A percentile compares a stretch with the other conserved stretches of the same genome.
phyloP scores from a whole-genome alignment of 2,329 filamentous ascomycete genomes.

The Macrophomina pseudophaseolina region DNA sequence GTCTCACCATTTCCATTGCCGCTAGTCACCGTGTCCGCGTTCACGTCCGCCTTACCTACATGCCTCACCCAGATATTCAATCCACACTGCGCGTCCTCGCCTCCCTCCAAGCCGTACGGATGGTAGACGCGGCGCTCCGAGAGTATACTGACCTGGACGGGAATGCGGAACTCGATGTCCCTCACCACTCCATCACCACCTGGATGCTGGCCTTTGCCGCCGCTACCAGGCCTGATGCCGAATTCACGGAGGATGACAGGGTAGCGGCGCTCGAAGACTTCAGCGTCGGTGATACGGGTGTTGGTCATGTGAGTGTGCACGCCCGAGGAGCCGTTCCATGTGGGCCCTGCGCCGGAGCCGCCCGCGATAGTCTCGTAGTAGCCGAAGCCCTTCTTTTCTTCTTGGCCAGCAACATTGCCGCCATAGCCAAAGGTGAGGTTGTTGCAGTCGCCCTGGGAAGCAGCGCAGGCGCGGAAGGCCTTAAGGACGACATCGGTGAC shows the following conservation, averaged over 20 bases:
- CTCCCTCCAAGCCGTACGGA: conserved; percentile 84
- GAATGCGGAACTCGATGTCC: conserved; percentile 81
- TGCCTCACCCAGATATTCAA: conserved; percentile 76
- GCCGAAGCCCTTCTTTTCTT: conserved; percentile 75
- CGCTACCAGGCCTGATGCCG: conserved; percentile 65
- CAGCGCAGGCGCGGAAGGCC: conserved; percentile 79
- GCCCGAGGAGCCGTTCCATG: conserved; percentile 74
- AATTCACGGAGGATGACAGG: conserved; percentile 76
- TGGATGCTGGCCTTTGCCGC: conserved; percentile 67
- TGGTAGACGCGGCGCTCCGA: conserved; percentile 76
- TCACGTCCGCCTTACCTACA: conserved; percentile 32
- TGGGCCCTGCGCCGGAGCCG: conserved; percentile 73
- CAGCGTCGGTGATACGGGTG: conserved; percentile 79
- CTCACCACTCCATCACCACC: conserved; percentile 80
- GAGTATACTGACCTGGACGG: conserved; percentile 78
- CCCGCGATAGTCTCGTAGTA: conserved; percentile 89
- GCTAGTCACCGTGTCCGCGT: conserved; percentile 21
- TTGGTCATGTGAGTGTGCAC: conserved; percentile 91
- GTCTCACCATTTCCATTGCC: conserved; percentile 27
- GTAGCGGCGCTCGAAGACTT: conserved; percentile 78
- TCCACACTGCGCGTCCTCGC: conserved; percentile 77
- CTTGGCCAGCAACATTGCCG: conserved; percentile 64
- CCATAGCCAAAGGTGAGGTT: conserved; percentile 86
- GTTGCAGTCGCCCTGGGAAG: conserved; percentile 80
- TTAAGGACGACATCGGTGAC: conserved; percentile 84